A percentile compares a stretch with the other conserved stretches of the same genome.
Evolutionary conservation across 352 stramenopile genomes (phyloP).

Genomic region (Phytopythium montanum): DNA sequence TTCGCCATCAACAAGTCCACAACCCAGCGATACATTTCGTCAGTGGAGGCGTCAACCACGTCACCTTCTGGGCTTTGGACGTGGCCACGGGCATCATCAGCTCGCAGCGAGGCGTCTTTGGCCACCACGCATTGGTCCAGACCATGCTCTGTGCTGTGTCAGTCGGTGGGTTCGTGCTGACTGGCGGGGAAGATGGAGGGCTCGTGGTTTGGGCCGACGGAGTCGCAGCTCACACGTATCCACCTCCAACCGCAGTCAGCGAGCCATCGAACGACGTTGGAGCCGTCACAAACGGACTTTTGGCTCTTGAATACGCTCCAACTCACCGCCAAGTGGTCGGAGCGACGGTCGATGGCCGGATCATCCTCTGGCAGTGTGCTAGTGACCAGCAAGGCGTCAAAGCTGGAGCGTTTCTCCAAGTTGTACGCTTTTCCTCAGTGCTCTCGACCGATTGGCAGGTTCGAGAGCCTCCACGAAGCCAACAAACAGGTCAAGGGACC

Average conservation of each 20-base stretch:
- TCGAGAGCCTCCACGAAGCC: neutral
- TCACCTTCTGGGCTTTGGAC: constrained; percentile 62
- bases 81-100: constrained; percentile 39
- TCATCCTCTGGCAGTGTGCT: constrained; percentile 33
- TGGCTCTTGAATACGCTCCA: constrained; percentile 33
- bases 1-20: neutral
- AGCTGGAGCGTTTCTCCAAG: constrained; percentile 30
- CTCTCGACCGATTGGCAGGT: constrained; percentile 12
- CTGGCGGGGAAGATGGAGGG: constrained; percentile 39
- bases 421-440: constrained; percentile 11
- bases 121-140: constrained; percentile 51
- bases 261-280: neutral
- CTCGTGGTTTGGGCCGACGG: constrained; percentile 58
- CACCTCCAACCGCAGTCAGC: neutral
- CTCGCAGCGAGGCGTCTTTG: constrained; percentile 61
- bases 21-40: constrained; percentile 34
- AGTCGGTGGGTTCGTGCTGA: constrained; percentile 47
- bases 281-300: constrained; percentile 13
- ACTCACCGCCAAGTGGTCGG: constrained; percentile 40
- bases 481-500: neutral
- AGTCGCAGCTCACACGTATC: constrained; percentile 40
- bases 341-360: constrained; percentile 24
- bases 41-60: constrained; percentile 62
- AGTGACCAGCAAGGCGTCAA: constrained; percentile 11
- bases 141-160: constrained; percentile 38